Percentiles rank a stretch among this genome's conserved stretches.
These are phyloP conservation scores for Paraconiothyrium brasiliense DNA, from an alignment of 2,329 filamentous ascomycete genomes.

Conservation along the genomic window DNA sequence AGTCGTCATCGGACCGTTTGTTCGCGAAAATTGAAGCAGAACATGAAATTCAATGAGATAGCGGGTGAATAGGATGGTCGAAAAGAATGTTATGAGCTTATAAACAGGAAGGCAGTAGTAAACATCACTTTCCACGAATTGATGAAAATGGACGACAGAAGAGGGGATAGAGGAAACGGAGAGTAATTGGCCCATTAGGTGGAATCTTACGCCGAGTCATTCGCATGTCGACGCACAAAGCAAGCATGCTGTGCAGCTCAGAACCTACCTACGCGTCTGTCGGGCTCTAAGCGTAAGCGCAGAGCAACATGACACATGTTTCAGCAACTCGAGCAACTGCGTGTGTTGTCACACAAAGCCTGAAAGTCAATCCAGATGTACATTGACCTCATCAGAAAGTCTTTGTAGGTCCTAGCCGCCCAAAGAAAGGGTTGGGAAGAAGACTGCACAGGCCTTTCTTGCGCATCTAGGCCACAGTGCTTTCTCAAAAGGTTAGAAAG, in stretches of 20 bases:
- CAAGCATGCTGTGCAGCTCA: neutral
- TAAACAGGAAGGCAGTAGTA: too few species aligned
- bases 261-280: neutral
- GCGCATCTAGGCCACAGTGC: neutral
- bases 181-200: too few species aligned
- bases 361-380: neutral
- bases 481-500: neutral
- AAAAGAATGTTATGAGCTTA: too few species aligned
- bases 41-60: too few species aligned
- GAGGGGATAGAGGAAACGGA: too few species aligned
- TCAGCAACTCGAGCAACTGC: neutral
- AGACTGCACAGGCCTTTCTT: conserved; percentile 19
- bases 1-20: too few species aligned
- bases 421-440: neutral
- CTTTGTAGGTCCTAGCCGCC: neutral
- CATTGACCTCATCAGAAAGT: neutral
- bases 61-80: too few species aligned
- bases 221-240: neutral
- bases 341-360: neutral
- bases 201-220: too few species aligned
- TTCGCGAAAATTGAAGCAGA: too few species aligned
- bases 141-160: too few species aligned
- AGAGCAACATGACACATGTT: neutral
- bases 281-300: neutral
- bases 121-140: too few species aligned